Conservation (phyloP, 1,284 basidiomycete species). For the Ganoderma resinaceum region DNA sequence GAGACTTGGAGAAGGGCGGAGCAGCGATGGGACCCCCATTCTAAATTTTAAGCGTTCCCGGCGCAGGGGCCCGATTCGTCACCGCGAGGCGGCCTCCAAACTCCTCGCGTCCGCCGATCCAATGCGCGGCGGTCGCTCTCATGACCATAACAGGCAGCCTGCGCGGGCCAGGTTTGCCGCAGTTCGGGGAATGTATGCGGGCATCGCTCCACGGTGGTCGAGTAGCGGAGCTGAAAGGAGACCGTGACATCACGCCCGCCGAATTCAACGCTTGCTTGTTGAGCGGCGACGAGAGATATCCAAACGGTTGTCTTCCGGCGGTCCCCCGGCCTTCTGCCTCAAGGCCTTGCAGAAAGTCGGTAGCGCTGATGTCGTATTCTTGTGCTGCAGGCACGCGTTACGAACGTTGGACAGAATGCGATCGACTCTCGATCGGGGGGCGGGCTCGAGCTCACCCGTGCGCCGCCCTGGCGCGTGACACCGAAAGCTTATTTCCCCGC, state of each 20-base stretch:
- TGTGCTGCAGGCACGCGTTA: background rate
- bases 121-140: background rate
- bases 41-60: constrained; percentile 1
- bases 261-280: background rate
- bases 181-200: background rate
- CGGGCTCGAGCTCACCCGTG: background rate
- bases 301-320: background rate
- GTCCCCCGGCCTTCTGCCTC: background rate
- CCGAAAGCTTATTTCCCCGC: constrained; percentile 6
- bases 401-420: background rate
- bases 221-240: background rate
- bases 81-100: background rate
- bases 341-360: background rate
- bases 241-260: background rate
- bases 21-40: background rate
- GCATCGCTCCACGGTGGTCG: background rate
- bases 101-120: background rate
- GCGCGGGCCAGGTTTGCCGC: background rate
- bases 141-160: background rate
- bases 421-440: background rate
- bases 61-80: background rate
- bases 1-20: background rate
- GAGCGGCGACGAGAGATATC: background rate
- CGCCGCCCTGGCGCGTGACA: background rate
- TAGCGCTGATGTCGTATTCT: background rate